Evolutionary conservation across 2,329 filamentous ascomycete species (phyloP).

Genomic region (Colletotrichum simmondsii): DNA sequence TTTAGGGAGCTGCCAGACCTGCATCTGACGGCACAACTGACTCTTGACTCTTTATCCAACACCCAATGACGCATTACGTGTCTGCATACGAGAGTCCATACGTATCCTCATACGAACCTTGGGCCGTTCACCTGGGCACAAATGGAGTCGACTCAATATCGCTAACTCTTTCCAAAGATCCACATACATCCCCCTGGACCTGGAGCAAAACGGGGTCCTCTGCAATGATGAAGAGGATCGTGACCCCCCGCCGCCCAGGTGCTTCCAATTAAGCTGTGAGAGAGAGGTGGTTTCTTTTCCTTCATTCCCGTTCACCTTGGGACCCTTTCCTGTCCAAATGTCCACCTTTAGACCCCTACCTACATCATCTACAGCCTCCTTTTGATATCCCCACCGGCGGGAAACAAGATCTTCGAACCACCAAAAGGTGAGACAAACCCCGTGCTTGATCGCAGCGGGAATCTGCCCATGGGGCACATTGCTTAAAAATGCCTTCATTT

Average conservation of each 20-base stretch:
- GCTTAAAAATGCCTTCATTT: not conserved
- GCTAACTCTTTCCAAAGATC: not conserved
- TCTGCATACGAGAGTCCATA: not conserved
- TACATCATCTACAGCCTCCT: slow-evolving; percentile 24
- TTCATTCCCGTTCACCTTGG: slow-evolving; percentile 13
- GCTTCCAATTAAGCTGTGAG: slow-evolving; percentile 12
- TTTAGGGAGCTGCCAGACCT: not conserved
- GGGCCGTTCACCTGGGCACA: not conserved
- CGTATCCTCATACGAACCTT: not conserved
- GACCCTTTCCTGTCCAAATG: not conserved
- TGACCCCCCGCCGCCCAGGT: slow-evolving; percentile 1
- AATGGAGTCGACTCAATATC: slow-evolving; percentile 12
- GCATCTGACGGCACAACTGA: not conserved
- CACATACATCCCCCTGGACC: slow-evolving; percentile 10
- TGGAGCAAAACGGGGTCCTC: not conserved
- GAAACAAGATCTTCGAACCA: slow-evolving; percentile 1
- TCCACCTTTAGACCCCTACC: slow-evolving; percentile 16
- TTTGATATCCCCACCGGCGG: slow-evolving; percentile 5
- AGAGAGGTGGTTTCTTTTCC: slow-evolving; percentile 3
- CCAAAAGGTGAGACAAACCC: slow-evolving; percentile 9
- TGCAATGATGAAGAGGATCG: slow-evolving; percentile 19
- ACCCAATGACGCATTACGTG: not conserved
- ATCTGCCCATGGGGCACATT: not conserved
- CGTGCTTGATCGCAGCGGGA: not conserved
- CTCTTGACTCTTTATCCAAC: not conserved